Percentiles rank a stretch among this genome's conserved stretches.
Conservation (phyloP, 129 eudicot genomes). For the Artemisia tridentata region DNA sequence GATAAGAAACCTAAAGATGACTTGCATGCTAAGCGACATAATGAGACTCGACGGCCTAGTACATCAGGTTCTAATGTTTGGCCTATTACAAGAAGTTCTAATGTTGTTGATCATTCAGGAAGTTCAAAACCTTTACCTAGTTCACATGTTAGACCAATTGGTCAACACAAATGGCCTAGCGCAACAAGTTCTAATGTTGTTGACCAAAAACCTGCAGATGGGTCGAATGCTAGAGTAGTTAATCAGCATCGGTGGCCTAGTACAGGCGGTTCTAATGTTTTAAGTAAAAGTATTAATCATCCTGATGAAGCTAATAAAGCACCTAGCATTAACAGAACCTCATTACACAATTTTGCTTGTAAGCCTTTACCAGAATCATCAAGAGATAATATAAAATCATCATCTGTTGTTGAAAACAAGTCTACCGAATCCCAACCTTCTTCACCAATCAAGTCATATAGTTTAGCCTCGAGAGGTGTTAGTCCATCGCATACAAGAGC, state of each 20-base stretch:
- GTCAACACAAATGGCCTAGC: slow-evolving; percentile 67
- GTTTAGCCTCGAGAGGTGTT: slow-evolving; percentile 46
- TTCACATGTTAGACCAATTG: slow-evolving; percentile 39
- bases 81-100: slow-evolving; percentile 44
- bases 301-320: slow-evolving; percentile 27
- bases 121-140: slow-evolving; percentile 41
- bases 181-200: slow-evolving; percentile 24
- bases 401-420: slow-evolving; percentile 19
- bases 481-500: slow-evolving; percentile 15
- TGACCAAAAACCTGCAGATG: slow-evolving; percentile 45
- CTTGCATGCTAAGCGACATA: slow-evolving; percentile 36
- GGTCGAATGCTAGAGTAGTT: slow-evolving; percentile 39
- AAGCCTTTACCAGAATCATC: slow-evolving; percentile 47
- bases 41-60: slow-evolving; percentile 67
- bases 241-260: slow-evolving; percentile 91
- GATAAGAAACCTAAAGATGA: not conserved
- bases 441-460: slow-evolving; percentile 46
- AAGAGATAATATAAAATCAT: slow-evolving; percentile 39
- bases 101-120: not conserved
- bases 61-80: slow-evolving; percentile 37
- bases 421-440: slow-evolving; percentile 37
- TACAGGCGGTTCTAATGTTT: slow-evolving; percentile 38
- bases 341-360: slow-evolving; percentile 38
- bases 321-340: slow-evolving; percentile 39
- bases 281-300: slow-evolving; percentile 40